Evolutionary conservation across 148 eudicot genomes (phyloP).

Genomic region (Tetragonia tetragonoides): DNA sequence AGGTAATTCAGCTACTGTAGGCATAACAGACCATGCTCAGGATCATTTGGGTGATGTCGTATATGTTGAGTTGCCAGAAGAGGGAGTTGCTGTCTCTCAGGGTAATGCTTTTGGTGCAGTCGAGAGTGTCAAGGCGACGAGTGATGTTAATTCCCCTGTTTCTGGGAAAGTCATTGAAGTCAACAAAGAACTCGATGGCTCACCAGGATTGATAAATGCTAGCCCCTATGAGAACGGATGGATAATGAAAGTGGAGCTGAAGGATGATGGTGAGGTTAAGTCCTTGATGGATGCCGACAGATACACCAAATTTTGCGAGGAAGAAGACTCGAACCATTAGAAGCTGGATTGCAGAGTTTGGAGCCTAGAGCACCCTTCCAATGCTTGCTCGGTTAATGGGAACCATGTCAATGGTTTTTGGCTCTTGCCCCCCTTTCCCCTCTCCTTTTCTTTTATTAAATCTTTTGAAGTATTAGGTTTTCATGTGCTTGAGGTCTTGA

Average conservation of each 20-base stretch:
- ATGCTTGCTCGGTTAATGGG: conserved; percentile 5
- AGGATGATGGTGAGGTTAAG: conserved; percentile 45
- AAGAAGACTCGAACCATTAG: conserved; percentile 78
- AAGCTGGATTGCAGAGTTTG: not conserved
- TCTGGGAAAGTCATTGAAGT: conserved; percentile 79
- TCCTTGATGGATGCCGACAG: conserved; percentile 71
- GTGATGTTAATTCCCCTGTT: conserved; percentile 90
- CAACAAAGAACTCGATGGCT: conserved; percentile 50
- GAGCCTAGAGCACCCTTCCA: not conserved
- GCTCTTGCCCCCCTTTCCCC: not conserved
- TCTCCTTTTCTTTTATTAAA: not conserved
- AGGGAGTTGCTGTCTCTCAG: conserved; percentile 62
- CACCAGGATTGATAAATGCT: conserved; percentile 81
- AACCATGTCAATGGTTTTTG: not conserved
- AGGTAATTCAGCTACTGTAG: conserved; percentile 67
- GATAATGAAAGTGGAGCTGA: conserved; percentile 85
- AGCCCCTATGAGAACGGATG: conserved; percentile 83
- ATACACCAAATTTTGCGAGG: conserved; percentile 85
- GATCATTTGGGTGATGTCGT: conserved; percentile 92
- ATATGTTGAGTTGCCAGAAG: conserved; percentile 81
- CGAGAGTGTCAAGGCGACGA: conserved; percentile 94
- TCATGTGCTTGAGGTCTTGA: conserved; percentile 5
- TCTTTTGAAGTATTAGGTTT: not conserved
- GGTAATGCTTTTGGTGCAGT: conserved; percentile 83
- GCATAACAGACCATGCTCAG: conserved; percentile 95